Evolutionary conservation across 1,284 basidiomycete genomes (phyloP).

Genomic region (Polyporus tsugae): DNA sequence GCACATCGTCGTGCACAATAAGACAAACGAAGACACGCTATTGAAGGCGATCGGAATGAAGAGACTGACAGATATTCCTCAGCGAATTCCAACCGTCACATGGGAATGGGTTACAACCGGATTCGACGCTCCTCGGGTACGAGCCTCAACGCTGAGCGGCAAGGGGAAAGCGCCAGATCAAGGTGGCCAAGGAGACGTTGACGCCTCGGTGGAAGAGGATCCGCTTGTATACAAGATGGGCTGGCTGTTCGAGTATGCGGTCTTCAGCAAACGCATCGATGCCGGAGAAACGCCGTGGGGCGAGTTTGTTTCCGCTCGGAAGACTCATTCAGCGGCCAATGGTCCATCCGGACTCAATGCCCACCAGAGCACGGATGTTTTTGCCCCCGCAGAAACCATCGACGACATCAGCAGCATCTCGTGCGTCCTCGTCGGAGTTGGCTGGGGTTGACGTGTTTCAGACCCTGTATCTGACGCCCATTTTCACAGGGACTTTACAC

Average conservation of each 20-base stretch:
- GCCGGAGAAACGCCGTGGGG: slow-evolving; percentile 41
- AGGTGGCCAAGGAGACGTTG: not conserved
- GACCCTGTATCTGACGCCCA: slow-evolving; percentile 19
- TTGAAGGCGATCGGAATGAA: slow-evolving; percentile 53
- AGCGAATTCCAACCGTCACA: slow-evolving; percentile 64
- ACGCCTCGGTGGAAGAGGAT: slow-evolving; percentile 39
- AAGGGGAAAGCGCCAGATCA: slow-evolving; percentile 19
- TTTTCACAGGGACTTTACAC: slow-evolving; percentile 35
- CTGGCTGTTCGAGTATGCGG: slow-evolving; percentile 53
- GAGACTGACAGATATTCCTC: slow-evolving; percentile 61
- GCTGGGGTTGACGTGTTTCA: not conserved
- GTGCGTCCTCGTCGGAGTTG: slow-evolving; percentile 29
- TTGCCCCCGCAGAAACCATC: slow-evolving; percentile 8
- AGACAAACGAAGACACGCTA: slow-evolving; percentile 41
- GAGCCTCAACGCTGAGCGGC: slow-evolving; percentile 7
- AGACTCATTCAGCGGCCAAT: not conserved
- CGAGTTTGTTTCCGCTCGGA: slow-evolving; percentile 4
- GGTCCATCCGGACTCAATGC: not conserved
- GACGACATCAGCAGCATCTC: slow-evolving; percentile 35
- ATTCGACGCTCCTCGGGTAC: not conserved
- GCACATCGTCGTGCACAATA: slow-evolving; percentile 66
- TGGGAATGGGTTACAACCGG: slow-evolving; percentile 62
- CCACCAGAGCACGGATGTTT: not conserved
- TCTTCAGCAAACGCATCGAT: slow-evolving; percentile 56
- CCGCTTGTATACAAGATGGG: slow-evolving; percentile 41